Evolutionary conservation across 2,329 filamentous ascomycete species (phyloP).

Genomic region (Dothidotthia symphoricarpi): DNA sequence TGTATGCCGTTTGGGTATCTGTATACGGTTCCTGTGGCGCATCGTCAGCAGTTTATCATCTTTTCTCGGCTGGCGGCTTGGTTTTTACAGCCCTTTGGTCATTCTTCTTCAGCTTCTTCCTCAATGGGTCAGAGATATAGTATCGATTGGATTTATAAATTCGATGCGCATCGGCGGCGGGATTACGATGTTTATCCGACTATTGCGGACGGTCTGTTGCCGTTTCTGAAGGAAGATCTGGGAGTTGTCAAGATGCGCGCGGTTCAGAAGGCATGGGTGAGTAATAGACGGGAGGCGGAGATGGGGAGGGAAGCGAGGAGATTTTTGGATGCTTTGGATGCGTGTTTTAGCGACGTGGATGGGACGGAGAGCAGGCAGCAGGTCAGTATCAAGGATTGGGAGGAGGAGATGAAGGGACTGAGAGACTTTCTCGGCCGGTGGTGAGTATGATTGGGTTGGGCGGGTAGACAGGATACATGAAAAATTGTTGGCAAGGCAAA

Average conservation of each 20-base stretch:
- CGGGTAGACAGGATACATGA: neutral
- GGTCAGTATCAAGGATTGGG: neutral
- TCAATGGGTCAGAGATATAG: neutral
- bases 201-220: neutral
- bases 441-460: conserved; percentile 1
- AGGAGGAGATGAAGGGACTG: conserved; percentile 2
- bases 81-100: too few species aligned
- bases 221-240: conserved; percentile 4
- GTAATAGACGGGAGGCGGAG: neutral
- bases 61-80: conserved; percentile 22
- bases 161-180: conserved; percentile 2
- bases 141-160: conserved; percentile 10
- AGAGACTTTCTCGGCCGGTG: conserved; percentile 6
- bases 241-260: conserved; percentile 5
- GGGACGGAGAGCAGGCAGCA: neutral
- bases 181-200: neutral
- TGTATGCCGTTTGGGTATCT: conserved; percentile 26
- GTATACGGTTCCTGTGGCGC: conserved; percentile 9
- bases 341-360: neutral
- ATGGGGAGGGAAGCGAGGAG: conserved; percentile 6
- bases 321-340: conserved; percentile 9
- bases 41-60: conserved; percentile 14
- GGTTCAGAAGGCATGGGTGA: conserved; percentile 9
- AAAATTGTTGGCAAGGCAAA: neutral
- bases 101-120: neutral